Base-by-base conservation (phyloP, 2,329 filamentous ascomycete genomes). In the Phoma herbarum region DNA sequence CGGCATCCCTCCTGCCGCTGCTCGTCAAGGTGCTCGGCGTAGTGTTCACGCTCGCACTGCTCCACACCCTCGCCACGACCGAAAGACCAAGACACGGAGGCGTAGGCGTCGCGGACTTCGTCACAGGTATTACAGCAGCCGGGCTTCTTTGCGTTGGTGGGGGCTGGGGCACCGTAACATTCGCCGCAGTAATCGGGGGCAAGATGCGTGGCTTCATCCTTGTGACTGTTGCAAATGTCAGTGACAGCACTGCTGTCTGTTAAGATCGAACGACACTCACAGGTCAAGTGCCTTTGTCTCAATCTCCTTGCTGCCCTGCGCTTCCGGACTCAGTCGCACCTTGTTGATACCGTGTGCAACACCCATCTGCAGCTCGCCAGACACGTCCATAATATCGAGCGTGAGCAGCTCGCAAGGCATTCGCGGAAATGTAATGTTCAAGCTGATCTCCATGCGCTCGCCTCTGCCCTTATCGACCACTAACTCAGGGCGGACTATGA, bases 381-480 rank as follows among this genome's bases (percentile, higher is more conserved):
- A 97, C 25, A 98, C 94, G 80, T 99, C 95, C 95, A 99, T 99
- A 56, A 99, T 94, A 77, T 99, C 95, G 70, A 99, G 88, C 12
- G 95, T 97, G 66, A 98, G 84, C 50, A 99, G 87, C 79, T 98
- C 94, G 81, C 95, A 99, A 10, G 95, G 95, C 67, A 99, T 86
- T 63, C 89, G 88, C 10, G 95, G 95, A 77, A 99, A 99, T 45
- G 92, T 95, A 60, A 99, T 89, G 82, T 99, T 99, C 79, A 99
- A 86, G 77, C 97, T 93, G 66, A 99, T 99, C 78, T 98, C 95
- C 94, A 99, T 98, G 79, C 94, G 92, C 84, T 99, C 93, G 77
- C 92, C 93, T 90, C 95, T 86, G 67, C 93, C 93, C 81, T 98
- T 97, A 77, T 99, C 96, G 20, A 99, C 95, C 59, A 99, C 88